Conservation (phyloP, 2,329 filamentous ascomycete genomes). For the Mycosphaerella sp. region DNA sequence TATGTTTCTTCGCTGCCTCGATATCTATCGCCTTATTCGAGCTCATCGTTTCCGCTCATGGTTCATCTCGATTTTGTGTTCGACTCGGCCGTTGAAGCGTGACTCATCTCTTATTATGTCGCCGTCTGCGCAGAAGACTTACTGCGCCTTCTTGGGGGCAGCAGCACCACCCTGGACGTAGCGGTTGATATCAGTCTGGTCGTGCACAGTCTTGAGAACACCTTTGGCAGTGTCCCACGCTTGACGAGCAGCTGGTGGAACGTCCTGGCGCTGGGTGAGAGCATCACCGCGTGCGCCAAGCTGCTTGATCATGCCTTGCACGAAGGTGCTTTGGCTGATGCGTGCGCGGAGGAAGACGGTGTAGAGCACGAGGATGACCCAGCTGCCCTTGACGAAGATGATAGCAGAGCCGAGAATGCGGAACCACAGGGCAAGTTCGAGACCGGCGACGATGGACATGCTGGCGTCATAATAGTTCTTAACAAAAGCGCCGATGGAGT, state of each 20-base stretch:
- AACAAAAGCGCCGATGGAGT: constrained; percentile 85
- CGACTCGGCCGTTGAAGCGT: constrained; percentile 10
- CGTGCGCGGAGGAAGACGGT: constrained; percentile 87
- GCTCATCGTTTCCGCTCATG: neutral
- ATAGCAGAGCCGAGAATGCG: constrained; percentile 75
- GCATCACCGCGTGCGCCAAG: constrained; percentile 72
- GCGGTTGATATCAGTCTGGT: constrained; percentile 61
- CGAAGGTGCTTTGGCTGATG: constrained; percentile 83
- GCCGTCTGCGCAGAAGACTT: constrained; percentile 21
- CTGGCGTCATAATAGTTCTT: constrained; percentile 97
- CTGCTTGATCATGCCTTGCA: constrained; percentile 73
- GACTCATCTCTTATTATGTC: constrained; percentile 6
- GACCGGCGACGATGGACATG: constrained; percentile 84
- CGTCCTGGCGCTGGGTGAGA: constrained; percentile 77
- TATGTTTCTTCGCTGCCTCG: neutral
- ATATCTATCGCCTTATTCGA: neutral
- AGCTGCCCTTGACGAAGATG: constrained; percentile 83
- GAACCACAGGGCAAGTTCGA: constrained; percentile 84
- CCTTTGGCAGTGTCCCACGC: constrained; percentile 77
- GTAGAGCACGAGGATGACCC: constrained; percentile 81
- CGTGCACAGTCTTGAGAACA: constrained; percentile 64
- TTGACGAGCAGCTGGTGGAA: constrained; percentile 70
- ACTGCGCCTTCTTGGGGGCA: constrained; percentile 61
- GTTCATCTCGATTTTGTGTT: neutral
- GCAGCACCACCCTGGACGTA: constrained; percentile 26